These are phyloP conservation scores for Penicillium soppii DNA, from an alignment of 495 filamentous ascomycete genomes.

Conservation along the genomic window DNA sequence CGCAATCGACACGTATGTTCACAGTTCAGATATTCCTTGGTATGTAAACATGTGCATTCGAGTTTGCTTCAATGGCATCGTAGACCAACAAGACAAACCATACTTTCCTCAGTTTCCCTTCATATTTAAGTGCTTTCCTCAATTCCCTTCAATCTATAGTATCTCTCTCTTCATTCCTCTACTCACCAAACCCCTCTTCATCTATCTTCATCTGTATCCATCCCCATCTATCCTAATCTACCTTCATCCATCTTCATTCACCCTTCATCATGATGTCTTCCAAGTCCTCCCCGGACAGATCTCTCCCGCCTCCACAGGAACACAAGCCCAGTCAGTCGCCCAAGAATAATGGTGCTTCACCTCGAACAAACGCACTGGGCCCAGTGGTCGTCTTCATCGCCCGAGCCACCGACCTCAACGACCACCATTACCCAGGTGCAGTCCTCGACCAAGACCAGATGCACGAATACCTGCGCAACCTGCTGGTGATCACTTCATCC, in stretches of 20 bases:
- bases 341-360: background rate
- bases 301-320: background rate
- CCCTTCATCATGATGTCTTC: background rate
- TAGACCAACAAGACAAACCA: background rate
- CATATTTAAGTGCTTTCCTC: background rate
- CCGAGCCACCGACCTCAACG: background rate
- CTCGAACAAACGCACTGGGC: background rate
- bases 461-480: constrained; percentile 4
- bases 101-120: background rate
- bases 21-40: background rate
- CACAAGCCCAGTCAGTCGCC: background rate
- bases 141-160: background rate
- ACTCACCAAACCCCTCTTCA: background rate
- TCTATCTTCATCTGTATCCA: no score
- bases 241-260: background rate
- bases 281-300: background rate
- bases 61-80: background rate
- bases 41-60: background rate
- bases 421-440: background rate
- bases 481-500: background rate
- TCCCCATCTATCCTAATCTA: background rate
- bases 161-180: background rate
- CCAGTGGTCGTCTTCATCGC: constrained; percentile 4
- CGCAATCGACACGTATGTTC: constrained; percentile 6
- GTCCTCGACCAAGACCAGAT: background rate